Percentiles rank a stretch among this genome's conserved stretches.
Conservation (phyloP, 2,329 filamentous ascomycete species). For the Alternaria sp. region DNA sequence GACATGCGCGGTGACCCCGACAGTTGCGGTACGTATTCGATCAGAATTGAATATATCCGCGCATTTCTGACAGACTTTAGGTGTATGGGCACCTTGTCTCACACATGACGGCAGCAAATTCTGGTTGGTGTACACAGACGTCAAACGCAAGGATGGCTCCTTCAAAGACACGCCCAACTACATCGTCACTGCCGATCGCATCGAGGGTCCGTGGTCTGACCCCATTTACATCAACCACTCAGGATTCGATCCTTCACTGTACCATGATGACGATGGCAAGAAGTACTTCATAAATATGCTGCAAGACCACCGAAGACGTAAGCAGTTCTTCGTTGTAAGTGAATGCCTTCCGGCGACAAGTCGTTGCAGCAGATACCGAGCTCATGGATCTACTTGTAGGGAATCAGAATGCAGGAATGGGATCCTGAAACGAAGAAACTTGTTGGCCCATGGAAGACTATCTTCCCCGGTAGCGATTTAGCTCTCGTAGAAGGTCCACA, state of each 20-base stretch:
- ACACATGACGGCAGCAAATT: slow-evolving; percentile 66
- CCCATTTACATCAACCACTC: slow-evolving; percentile 66
- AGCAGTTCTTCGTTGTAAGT: slow-evolving; percentile 54
- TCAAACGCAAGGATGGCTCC: slow-evolving; percentile 70
- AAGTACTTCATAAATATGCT: slow-evolving; percentile 50
- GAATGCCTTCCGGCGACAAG: fast-evolving
- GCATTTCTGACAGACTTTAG: slow-evolving; percentile 9
- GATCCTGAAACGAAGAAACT: slow-evolving; percentile 58
- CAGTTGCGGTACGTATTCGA: slow-evolving; percentile 50
- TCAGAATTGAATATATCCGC: no score
- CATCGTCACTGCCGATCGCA: slow-evolving; percentile 59
- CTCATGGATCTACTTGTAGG: neutral
- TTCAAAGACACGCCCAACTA: slow-evolving; percentile 71
- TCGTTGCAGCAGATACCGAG: neutral
- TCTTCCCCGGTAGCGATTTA: slow-evolving; percentile 62
- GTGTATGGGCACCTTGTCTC: slow-evolving; percentile 69
- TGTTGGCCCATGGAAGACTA: slow-evolving; percentile 61
- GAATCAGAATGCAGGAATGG: slow-evolving; percentile 66
- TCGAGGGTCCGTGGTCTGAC: slow-evolving; percentile 68
- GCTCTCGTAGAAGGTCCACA: slow-evolving; percentile 49
- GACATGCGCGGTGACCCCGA: slow-evolving; percentile 61
- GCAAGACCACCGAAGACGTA: slow-evolving; percentile 43
- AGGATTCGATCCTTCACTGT: slow-evolving; percentile 63
- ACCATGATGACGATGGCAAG: slow-evolving; percentile 45
- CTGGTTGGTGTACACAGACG: slow-evolving; percentile 70